Evolutionary conservation across 1,139 yeast species (phyloP).

Genomic region (Hansenula sp.): DNA sequence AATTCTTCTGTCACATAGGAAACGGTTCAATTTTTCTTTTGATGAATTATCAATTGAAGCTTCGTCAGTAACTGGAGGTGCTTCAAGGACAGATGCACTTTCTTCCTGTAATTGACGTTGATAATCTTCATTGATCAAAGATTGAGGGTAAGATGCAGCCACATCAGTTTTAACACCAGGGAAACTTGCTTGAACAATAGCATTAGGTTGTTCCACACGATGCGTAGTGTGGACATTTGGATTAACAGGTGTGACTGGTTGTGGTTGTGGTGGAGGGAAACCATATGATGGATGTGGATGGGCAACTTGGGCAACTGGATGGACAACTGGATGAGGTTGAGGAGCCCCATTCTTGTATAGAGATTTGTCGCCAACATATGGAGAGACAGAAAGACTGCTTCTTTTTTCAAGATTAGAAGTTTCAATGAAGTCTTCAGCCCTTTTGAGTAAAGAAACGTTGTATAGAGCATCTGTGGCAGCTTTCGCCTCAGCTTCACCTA

Average conservation of each 20-base stretch:
- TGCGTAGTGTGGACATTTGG: neutral
- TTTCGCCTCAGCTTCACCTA: constrained; percentile 10
- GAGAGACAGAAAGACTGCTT: neutral
- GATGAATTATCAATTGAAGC: constrained; percentile 9
- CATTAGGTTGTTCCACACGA: neutral
- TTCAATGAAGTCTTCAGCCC: neutral
- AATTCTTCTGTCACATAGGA: constrained; percentile 6
- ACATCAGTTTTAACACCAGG: neutral
- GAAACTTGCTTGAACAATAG: neutral
- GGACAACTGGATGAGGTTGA: neutral
- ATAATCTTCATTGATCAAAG: neutral
- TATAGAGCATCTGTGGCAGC: constrained; percentile 6
- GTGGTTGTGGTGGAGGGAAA: neutral
- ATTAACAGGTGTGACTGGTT: neutral
- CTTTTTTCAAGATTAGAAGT: neutral
- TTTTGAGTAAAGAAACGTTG: constrained; percentile 1
- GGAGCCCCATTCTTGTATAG: no score
- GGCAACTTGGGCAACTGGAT: neutral
- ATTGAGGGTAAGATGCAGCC: neutral
- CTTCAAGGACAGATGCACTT: neutral
- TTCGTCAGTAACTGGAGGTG: constrained; percentile 3
- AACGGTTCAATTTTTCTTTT: constrained; percentile 12
- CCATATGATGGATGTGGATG: neutral
- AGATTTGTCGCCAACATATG: no score
- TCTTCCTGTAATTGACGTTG: neutral